phyloP scores from a whole-genome alignment of 331 rosid genomes.

The Prunus yedoensis region DNA sequence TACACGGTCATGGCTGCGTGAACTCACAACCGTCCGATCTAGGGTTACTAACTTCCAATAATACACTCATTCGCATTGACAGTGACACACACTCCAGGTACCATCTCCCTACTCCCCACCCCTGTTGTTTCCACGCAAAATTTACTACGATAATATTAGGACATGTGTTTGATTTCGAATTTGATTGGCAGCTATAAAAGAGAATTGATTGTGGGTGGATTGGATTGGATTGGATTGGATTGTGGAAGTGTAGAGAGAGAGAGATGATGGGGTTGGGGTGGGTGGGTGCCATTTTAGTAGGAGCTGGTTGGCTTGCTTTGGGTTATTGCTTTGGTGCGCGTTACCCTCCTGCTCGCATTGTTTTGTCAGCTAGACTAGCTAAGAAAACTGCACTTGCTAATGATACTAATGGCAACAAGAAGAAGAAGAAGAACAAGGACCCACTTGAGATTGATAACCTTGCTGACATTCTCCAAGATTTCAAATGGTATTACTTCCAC shows the following conservation, averaged over 20 bases:
- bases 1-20: background rate
- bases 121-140: background rate
- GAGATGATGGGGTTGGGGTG: constrained; percentile 63
- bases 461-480: constrained; percentile 68
- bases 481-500: constrained; percentile 64
- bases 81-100: background rate
- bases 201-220: no score
- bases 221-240: background rate
- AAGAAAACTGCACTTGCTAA: constrained; percentile 29
- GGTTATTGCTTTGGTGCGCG: constrained; percentile 74
- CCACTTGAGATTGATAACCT: constrained; percentile 74
- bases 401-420: constrained; percentile 7
- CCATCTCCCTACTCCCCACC: background rate
- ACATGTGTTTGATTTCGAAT: background rate
- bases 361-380: constrained; percentile 32
- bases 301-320: constrained; percentile 87
- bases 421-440: constrained; percentile 41
- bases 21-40: constrained; percentile 11
- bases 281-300: constrained; percentile 74
- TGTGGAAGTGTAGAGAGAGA: background rate
- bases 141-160: background rate
- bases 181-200: background rate
- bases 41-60: constrained; percentile 2
- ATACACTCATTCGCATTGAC: background rate
- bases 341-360: constrained; percentile 58